A percentile compares a stretch with the other conserved stretches of the same genome.
Conservation (phyloP, 2,329 filamentous ascomycete species). For the Paracoccidioides lutzii region DNA sequence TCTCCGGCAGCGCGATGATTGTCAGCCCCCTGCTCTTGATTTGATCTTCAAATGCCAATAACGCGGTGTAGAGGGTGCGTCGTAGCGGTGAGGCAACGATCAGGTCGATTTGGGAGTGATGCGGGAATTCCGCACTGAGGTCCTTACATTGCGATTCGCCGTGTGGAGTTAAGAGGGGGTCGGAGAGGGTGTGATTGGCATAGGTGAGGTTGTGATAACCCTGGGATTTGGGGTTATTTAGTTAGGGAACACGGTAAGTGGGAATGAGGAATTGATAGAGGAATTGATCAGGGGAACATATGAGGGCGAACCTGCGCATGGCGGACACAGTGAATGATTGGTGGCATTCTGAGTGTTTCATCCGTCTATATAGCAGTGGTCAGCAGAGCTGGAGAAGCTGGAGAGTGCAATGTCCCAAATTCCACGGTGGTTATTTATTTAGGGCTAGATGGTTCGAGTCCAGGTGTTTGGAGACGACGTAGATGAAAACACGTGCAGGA, state of each 20-base stretch:
- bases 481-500: background rate
- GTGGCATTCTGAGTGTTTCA: conserved; percentile 21
- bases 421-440: too few species aligned
- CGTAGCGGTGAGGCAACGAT: conserved; percentile 68
- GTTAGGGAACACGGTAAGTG: background rate
- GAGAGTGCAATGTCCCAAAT: background rate
- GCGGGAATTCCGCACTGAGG: conserved; percentile 51
- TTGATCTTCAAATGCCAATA: conserved; percentile 52
- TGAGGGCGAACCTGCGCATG: conserved; percentile 31
- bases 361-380: background rate
- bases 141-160: conserved; percentile 60
- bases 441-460: background rate
- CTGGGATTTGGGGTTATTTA: conserved; percentile 26
- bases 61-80: conserved; percentile 66
- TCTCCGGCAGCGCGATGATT: conserved; percentile 55
- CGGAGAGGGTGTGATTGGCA: conserved; percentile 59
- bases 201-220: conserved; percentile 67
- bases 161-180: conserved; percentile 64
- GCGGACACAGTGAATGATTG: conserved; percentile 33
- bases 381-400: background rate
- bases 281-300: background rate
- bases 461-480: background rate
- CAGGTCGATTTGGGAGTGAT: conserved; percentile 52
- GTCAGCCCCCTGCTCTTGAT: conserved; percentile 36
- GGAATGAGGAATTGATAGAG: background rate